phyloP scores from a whole-genome alignment of 2,329 filamentous ascomycete species.

The Talaromyces rugulosus region DNA sequence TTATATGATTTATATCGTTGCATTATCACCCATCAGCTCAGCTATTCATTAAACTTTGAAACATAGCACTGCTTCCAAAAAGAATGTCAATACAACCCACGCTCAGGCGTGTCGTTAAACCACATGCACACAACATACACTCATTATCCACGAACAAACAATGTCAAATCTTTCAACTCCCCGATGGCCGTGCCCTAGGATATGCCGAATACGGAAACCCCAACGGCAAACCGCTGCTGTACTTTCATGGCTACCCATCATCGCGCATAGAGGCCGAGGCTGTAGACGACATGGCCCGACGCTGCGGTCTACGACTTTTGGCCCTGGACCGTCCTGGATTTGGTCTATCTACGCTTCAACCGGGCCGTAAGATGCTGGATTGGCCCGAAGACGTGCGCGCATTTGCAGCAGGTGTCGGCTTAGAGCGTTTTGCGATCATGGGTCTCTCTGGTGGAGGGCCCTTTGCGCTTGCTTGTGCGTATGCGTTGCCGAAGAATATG shows the following conservation, averaged over 20 bases:
- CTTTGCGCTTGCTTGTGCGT: constrained; percentile 46
- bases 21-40: too few relatives aligned
- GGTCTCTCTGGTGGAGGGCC: constrained; percentile 47
- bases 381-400: constrained; percentile 41
- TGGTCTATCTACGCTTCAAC: constrained; percentile 39
- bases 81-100: constrained; percentile 2
- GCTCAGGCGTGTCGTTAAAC: background rate
- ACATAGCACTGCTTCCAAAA: background rate
- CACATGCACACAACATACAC: background rate
- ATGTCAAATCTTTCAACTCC: constrained; percentile 19
- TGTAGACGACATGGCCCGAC: constrained; percentile 29
- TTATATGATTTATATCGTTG: too few relatives aligned
- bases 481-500: constrained; percentile 26
- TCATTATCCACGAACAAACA: background rate
- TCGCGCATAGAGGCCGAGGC: constrained; percentile 39
- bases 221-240: constrained; percentile 33
- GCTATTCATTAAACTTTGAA: too few relatives aligned
- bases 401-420: constrained; percentile 37
- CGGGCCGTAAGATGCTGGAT: constrained; percentile 34
- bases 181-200: constrained; percentile 38
- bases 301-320: constrained; percentile 37
- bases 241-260: constrained; percentile 42
- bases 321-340: constrained; percentile 42
- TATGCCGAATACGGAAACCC: constrained; percentile 41
- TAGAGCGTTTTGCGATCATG: constrained; percentile 20